A percentile compares a stretch with the other conserved stretches of the same genome.
These are phyloP conservation scores for Setaria italica DNA, from an alignment of 202 grass and related monocot species.

Conservation along the genomic window DNA sequence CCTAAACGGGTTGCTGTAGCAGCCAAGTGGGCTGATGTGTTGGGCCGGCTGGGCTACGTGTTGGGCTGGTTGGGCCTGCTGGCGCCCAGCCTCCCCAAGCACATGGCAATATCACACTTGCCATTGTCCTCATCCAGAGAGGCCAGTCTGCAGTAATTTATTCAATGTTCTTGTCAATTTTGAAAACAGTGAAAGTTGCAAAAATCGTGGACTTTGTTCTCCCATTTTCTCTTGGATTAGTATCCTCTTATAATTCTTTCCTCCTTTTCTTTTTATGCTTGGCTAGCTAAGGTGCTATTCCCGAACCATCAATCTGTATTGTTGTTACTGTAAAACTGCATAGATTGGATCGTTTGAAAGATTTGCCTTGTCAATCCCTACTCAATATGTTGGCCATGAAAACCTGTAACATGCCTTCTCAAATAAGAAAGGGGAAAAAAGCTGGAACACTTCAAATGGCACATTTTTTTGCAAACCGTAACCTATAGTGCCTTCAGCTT, in stretches of 20 bases:
- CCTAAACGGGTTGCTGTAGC: too few relatives aligned
- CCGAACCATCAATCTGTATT: neutral
- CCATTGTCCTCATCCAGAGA: neutral
- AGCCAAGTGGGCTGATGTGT: too few relatives aligned
- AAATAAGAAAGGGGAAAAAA: conserved; percentile 18
- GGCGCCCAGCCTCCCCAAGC: too few relatives aligned
- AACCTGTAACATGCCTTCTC: neutral
- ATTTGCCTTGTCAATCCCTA: neutral
- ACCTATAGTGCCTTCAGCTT: neutral
- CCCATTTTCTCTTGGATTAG: conserved; percentile 7
- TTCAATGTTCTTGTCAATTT: neutral
- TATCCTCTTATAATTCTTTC: conserved; percentile 1
- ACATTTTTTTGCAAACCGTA: conserved; percentile 11
- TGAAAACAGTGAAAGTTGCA: neutral
- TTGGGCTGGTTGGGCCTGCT: too few relatives aligned
- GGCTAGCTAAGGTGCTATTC: conserved; percentile 10
- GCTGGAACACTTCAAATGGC: neutral
- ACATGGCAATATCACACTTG: neutral
- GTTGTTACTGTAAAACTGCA: neutral
- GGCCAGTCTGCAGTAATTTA: neutral
- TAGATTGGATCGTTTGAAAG: neutral
- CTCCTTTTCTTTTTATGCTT: conserved; percentile 9
- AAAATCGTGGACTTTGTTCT: neutral
- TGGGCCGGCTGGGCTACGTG: too few relatives aligned
- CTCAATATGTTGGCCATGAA: neutral